Base-by-base conservation (phyloP, 306 rosid species). In the Phaseolus lunatus region DNA sequence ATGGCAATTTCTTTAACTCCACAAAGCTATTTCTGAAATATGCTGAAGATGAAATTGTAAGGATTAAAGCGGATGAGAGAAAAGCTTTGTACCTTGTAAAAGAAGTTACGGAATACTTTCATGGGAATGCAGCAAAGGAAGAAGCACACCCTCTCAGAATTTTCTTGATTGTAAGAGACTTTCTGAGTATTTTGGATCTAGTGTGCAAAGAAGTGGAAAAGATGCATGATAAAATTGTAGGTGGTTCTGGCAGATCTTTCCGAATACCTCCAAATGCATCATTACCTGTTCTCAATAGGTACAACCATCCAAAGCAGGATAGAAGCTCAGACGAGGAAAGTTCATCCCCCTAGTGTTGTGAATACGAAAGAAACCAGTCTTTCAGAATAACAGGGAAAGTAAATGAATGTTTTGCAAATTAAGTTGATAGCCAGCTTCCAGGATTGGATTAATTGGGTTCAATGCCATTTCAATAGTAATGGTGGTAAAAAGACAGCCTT, bases 181-280 rank as follows among this genome's bases (percentile, higher is more conserved):
- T 95, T 69, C 90, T 95, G 4, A 88, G 84, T 77, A 78, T 85
- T 31, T 67, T 95, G 82, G 99, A 95, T 78, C 88, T 88, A 58
- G 99, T 95, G 64, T 95, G 99, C 97, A 95, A 89, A 78, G 99
- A 95, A 86, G 99, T 95, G 24, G 96, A 95, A 81, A 87, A 77
- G 53, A 82, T 92, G 96, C 97, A 92, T 75, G 97, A 92, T n/a
- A 86, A 89, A 79, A 76, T 90, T 43, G 81, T 89, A 74, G 84
- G 89, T 18, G 98, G 99, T 50, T 88, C 99, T 45, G 88, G 97
- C 41, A 85, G 97, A 78, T 95, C 99, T 50, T 95, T 95, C 71
- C 86, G 97, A 50, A 92, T 95, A 79, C 80, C 97, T 5, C 62
- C 91, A 15, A 90, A 78, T 73, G 94, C 93, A 76, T 85, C 97